phyloP scores from a whole-genome alignment of 2,329 filamentous ascomycete species.

The Paraconiothyrium sp. region DNA sequence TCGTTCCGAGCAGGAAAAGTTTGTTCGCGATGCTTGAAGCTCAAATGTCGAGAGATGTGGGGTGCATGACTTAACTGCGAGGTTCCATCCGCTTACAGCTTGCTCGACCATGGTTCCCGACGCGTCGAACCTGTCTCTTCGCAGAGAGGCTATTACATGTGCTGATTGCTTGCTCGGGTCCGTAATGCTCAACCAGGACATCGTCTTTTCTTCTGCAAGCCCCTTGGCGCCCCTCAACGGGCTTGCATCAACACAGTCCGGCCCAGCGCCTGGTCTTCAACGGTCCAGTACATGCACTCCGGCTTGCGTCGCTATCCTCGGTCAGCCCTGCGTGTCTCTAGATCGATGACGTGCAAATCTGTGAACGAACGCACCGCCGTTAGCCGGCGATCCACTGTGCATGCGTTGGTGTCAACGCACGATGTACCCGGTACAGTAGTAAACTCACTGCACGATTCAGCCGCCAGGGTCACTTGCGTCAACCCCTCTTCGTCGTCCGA shows the following conservation, averaged over 20 bases:
- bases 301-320: slow-evolving; percentile 7
- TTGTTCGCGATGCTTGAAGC: not conserved
- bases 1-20: not conserved
- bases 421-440: slow-evolving; percentile 8
- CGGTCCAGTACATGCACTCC: slow-evolving; percentile 6
- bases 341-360: slow-evolving; percentile 6
- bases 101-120: slow-evolving; percentile 2
- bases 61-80: not conserved
- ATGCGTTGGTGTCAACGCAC: slow-evolving; percentile 20
- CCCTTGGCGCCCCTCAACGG: slow-evolving; percentile 3
- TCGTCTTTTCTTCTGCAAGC: not conserved
- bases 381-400: slow-evolving; percentile 20
- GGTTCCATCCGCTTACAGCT: not conserved
- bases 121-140: not conserved
- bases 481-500: slow-evolving; percentile 1
- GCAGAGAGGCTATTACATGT: slow-evolving; percentile 3
- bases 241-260: slow-evolving; percentile 5
- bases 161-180: slow-evolving; percentile 17
- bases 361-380: slow-evolving; percentile 12
- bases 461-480: slow-evolving; percentile 7
- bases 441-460: slow-evolving; percentile 14
- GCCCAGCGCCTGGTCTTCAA: not conserved
- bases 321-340: not conserved
- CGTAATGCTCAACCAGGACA: not conserved
- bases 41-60: not conserved